Percentiles rank a stretch among this genome's conserved stretches.
Conservation (phyloP, 2,329 filamentous ascomycete species). For the Elsinoe australis region DNA sequence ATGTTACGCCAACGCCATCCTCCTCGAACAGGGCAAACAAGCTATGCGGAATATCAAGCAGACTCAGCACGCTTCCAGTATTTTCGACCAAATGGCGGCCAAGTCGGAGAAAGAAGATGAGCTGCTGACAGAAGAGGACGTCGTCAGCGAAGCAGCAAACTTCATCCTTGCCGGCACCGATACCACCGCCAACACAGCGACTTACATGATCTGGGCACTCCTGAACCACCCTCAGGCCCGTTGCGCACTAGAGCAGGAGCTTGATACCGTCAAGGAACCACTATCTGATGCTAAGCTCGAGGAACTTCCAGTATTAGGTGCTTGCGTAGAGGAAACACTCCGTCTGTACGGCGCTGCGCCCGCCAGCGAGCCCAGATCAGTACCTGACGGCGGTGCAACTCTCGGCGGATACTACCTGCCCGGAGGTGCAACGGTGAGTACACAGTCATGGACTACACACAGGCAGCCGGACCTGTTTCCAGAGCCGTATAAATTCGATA, state of each 20-base stretch:
- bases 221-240: slow-evolving; percentile 22
- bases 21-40: slow-evolving; percentile 23
- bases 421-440: slow-evolving; percentile 23
- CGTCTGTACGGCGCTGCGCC: slow-evolving; percentile 30
- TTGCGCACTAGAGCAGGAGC: slow-evolving; percentile 24
- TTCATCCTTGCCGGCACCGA: slow-evolving; percentile 30
- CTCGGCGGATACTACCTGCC: slow-evolving; percentile 25
- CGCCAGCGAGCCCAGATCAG: slow-evolving; percentile 25
- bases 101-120: slow-evolving; percentile 25
- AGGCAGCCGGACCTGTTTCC: slow-evolving; percentile 24
- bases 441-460: slow-evolving; percentile 27
- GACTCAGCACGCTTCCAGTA: slow-evolving; percentile 20
- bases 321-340: slow-evolving; percentile 27
- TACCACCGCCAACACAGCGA: slow-evolving; percentile 28
- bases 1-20: slow-evolving; percentile 22
- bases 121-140: slow-evolving; percentile 24
- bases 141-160: slow-evolving; percentile 25
- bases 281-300: slow-evolving; percentile 25
- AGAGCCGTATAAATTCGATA: slow-evolving; percentile 23
- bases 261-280: slow-evolving; percentile 20
- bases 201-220: slow-evolving; percentile 28
- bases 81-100: slow-evolving; percentile 26
- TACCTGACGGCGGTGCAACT: slow-evolving; percentile 24
- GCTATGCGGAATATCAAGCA: slow-evolving; percentile 26
- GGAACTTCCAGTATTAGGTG: slow-evolving; percentile 23